Evolutionary conservation across 208 protist species (phyloP), one percentile per base, ranked within the genome.

Genomic region (Leishmania aethiopica): DNA sequence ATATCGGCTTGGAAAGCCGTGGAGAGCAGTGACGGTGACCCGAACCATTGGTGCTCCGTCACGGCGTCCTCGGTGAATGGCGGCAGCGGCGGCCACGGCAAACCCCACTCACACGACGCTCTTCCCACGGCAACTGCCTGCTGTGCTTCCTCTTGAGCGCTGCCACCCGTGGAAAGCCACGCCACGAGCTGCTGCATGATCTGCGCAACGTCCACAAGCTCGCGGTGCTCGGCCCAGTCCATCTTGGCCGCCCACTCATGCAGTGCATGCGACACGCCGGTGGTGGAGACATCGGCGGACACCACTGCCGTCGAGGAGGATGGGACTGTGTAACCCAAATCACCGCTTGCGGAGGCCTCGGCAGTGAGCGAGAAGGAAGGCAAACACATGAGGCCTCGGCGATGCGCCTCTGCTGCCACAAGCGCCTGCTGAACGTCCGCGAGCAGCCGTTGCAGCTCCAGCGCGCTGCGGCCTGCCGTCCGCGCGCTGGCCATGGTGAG

Each of bases 391-490:
- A 85, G 71, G 19, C 40, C 47, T 17, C 67, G 79, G 19, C 89
- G 80, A 55, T 78, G 77, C 64, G 83, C 82, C 19, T 60, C 32
- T 10, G 76, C 78, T 0, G 72, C 55, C 6, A 57, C 73, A 49
- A 90, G 66, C 22, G 67, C 69, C 62, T 93, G 86, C 53, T 84
- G 78, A 15, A 90, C 70, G 22, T 93, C 88, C 62, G 83, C 85
- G 6, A 84, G 70, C 10, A 86, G 73, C 15, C 66, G 57, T 7
- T 91, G 85, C 79, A 92, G 92, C 10, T 96, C 93, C 32, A 83
- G 86, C 28, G 90, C 75, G 2, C 81, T 84, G 37, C 89, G 89
- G 2, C 85, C 90, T n/a, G 78, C 79, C 22, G 84, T 77, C 13
- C 62, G 60, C 45, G 70, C 81, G 6, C 85, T 86, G 2, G 85